Conservation (phyloP, 345 rosid genomes). For the Eucalyptus shirleyi region DNA sequence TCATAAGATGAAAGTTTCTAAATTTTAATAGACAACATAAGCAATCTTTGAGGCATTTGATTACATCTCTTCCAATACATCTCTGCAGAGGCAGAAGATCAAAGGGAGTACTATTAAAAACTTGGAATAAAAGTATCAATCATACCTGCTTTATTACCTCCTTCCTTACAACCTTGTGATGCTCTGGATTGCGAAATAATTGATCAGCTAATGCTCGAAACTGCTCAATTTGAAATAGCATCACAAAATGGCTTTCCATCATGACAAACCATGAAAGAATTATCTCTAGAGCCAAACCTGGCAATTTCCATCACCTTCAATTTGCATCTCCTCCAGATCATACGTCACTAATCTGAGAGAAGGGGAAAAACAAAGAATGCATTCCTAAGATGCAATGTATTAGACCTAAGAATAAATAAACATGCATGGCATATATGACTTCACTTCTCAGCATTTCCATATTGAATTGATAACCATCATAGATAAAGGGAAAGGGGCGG, state of each 20-base stretch:
- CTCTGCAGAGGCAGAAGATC: not conserved
- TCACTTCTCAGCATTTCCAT: not conserved
- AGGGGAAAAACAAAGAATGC: not conserved
- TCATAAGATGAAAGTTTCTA: not conserved
- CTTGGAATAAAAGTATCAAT: not conserved
- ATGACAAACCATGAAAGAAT: not conserved
- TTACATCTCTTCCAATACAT: not conserved
- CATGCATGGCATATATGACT: not conserved
- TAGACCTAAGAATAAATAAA: not conserved
- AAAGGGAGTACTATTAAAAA: not conserved
- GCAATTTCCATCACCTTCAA: slow-evolving; percentile 96
- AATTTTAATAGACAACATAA: not conserved
- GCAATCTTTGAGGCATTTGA: not conserved
- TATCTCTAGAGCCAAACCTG: slow-evolving; percentile 34
- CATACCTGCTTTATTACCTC: slow-evolving; percentile 79
- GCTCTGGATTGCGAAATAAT: slow-evolving; percentile 65
- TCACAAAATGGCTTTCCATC: not conserved
- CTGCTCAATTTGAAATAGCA: slow-evolving; percentile 16
- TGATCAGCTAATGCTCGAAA: slow-evolving; percentile 97
- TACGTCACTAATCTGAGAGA: slow-evolving; percentile 60
- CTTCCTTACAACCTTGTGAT: slow-evolving; percentile 77
- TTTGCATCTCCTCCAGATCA: slow-evolving; percentile 74
- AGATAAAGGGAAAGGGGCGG: not conserved
- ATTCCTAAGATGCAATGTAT: not conserved
- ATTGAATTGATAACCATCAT: not conserved